Evolutionary conservation across 129 eudicot genomes (phyloP).

Genomic region (Ambrosia artemisiifolia): DNA sequence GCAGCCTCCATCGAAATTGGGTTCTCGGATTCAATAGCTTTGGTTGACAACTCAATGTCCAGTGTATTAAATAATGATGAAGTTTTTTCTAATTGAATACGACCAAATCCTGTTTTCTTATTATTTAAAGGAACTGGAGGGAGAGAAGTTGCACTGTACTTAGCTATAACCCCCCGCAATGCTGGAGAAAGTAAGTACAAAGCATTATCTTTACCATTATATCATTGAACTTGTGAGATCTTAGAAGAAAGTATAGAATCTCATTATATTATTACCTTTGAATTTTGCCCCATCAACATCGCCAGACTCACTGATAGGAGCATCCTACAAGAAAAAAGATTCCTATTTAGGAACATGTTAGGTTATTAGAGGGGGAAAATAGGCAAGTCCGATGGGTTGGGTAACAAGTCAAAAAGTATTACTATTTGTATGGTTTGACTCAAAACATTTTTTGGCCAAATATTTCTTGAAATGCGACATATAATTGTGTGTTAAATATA

Average conservation of each 20-base stretch:
- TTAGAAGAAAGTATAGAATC: background rate
- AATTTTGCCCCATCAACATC: slow-evolving; percentile 81
- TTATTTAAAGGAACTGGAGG: slow-evolving; percentile 62
- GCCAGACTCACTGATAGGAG: slow-evolving; percentile 92
- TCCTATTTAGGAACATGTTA: background rate
- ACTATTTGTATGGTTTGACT: background rate
- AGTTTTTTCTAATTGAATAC: slow-evolving; percentile 47
- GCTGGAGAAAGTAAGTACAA: slow-evolving; percentile 44
- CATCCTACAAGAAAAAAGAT: slow-evolving; percentile 57
- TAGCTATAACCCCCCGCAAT: slow-evolving; percentile 57
- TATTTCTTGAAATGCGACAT: background rate
- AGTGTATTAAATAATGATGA: slow-evolving; percentile 51
- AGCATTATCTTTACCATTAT: background rate
- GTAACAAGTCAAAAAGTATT: background rate
- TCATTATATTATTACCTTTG: slow-evolving; percentile 44
- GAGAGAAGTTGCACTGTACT: slow-evolving; percentile 48
- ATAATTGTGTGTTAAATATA: background rate
- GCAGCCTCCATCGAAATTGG: slow-evolving; percentile 88
- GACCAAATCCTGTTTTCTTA: slow-evolving; percentile 68
- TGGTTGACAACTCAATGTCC: slow-evolving; percentile 26
- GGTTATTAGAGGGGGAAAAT: background rate
- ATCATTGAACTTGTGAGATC: background rate
- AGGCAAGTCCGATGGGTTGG: background rate
- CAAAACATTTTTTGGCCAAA: background rate
- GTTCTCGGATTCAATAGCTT: slow-evolving; percentile 50